Percentiles rank a stretch among this genome's conserved stretches.
phyloP scores from a whole-genome alignment of 2,329 filamentous ascomycete genomes.

The Penicillium hesseltinei region DNA sequence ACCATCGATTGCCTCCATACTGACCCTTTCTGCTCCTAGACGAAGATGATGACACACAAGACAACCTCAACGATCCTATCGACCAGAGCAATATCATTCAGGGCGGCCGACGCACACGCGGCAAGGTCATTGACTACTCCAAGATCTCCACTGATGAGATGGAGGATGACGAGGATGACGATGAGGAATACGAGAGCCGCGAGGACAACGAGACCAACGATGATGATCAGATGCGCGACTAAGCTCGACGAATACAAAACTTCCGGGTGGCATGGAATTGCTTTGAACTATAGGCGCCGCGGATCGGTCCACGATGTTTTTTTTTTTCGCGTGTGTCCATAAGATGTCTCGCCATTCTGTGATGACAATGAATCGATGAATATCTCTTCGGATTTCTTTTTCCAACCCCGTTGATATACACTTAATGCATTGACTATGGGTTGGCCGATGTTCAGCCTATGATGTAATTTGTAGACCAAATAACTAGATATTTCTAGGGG shows the following conservation, averaged over 20 bases:
- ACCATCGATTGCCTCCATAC: constrained; percentile 20
- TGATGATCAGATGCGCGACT: constrained; percentile 44
- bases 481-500: too few species aligned
- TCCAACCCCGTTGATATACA: background rate
- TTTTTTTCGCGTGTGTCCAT: constrained; percentile 1
- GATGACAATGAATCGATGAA: constrained; percentile 23
- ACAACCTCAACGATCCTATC: constrained; percentile 81
- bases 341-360: constrained; percentile 7
- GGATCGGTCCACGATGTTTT: constrained; percentile 2
- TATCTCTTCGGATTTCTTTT: constrained; percentile 1
- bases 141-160: constrained; percentile 77
- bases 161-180: constrained; percentile 60
- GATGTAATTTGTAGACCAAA: background rate
- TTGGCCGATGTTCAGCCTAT: background rate
- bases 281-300: constrained; percentile 21
- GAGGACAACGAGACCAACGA: constrained; percentile 34
- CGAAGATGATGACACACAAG: constrained; percentile 70
- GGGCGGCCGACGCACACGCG: constrained; percentile 79
- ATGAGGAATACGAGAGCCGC: constrained; percentile 39
- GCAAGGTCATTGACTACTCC: constrained; percentile 87
- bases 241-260: constrained; percentile 18
- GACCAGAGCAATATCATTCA: constrained; percentile 82
- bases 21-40: constrained; percentile 24
- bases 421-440: background rate
- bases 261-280: constrained; percentile 17